Conservation (phyloP, 345 rosid species). For the Dimocarpus longan region DNA sequence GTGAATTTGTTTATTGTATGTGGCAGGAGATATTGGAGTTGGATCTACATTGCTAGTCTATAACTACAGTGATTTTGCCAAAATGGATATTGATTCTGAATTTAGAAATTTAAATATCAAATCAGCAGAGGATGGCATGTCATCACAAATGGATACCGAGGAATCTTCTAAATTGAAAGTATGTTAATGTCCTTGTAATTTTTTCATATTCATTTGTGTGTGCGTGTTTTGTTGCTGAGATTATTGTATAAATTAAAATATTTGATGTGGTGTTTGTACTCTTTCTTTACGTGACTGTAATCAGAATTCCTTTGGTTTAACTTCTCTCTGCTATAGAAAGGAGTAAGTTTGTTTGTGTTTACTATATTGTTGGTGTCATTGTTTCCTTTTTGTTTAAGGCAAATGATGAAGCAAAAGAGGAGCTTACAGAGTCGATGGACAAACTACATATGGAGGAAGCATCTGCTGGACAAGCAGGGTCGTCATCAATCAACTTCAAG, state of each 20-base stretch:
- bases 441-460: conserved; percentile 45
- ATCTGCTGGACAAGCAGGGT: conserved; percentile 33
- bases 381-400: conserved; percentile 25
- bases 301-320: background rate
- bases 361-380: background rate
- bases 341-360: background rate
- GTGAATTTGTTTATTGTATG: background rate
- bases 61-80: background rate
- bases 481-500: conserved; percentile 52
- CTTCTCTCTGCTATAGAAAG: conserved; percentile 1
- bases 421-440: conserved; percentile 58
- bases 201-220: too few relatives aligned
- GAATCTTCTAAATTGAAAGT: conserved; percentile 10
- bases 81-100: conserved; percentile 58
- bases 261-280: too few relatives aligned
- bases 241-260: too few relatives aligned
- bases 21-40: background rate
- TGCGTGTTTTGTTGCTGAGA: too few relatives aligned
- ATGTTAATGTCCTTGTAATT: background rate
- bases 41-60: background rate
- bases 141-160: conserved; percentile 45
- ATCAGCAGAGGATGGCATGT: conserved; percentile 34
- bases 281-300: background rate
- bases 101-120: conserved; percentile 27
- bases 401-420: conserved; percentile 41